Conservation (phyloP, 768 basidiomycete species). For the Leccinum boreale region DNA sequence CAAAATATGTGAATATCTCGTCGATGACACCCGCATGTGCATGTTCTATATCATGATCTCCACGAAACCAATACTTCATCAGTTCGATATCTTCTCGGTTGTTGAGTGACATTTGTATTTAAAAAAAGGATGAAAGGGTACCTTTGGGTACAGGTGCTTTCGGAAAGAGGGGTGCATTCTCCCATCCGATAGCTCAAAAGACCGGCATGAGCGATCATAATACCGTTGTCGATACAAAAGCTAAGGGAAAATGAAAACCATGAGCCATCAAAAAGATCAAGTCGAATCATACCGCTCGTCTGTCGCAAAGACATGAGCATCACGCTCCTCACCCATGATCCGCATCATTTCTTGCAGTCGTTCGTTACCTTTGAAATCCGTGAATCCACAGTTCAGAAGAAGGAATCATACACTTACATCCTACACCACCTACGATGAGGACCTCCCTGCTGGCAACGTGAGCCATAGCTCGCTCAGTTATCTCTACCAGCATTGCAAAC, state of each 20-base stretch:
- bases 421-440: conserved; percentile 97
- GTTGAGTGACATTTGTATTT: conserved; percentile 6
- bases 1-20: background rate
- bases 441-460: conserved; percentile 96
- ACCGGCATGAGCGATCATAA: conserved; percentile 99
- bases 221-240: conserved; percentile 99
- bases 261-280: background rate
- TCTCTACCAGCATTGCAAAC: conserved; percentile 98
- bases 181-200: conserved; percentile 92
- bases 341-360: conserved; percentile 99
- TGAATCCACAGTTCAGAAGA: background rate
- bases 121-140: conserved; percentile 12
- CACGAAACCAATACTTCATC: conserved; percentile 92
- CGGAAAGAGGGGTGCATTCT: conserved; percentile 63
- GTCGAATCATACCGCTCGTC: conserved; percentile 73
- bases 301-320: conserved; percentile 88
- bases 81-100: conserved; percentile 72
- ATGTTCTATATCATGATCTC: conserved; percentile 42
- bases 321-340: conserved; percentile 89
- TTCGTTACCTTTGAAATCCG: conserved; percentile 66
- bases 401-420: conserved; percentile 62
- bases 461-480: conserved; percentile 98
- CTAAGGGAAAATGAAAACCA: conserved; percentile 39
- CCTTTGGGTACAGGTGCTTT: conserved; percentile 94
- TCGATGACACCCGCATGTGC: background rate